Evolutionary conservation across 2,329 filamentous ascomycete genomes (phyloP).

Genomic region (Erysiphe pulchra): DNA sequence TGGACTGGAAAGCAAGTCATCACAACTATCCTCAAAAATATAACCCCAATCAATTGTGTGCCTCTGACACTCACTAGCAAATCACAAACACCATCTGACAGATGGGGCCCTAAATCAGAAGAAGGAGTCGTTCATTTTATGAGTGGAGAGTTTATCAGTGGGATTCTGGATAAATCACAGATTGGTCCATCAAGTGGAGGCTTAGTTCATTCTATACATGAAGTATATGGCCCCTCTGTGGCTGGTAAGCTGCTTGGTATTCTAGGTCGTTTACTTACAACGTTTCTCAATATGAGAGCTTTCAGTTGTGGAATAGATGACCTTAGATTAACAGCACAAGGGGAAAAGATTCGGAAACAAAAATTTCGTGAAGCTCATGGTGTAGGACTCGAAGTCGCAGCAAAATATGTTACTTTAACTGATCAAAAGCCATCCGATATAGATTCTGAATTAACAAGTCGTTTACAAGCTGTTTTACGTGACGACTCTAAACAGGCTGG

Average conservation of each 20-base stretch:
- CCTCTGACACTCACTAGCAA: slow-evolving; percentile 59
- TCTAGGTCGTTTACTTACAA: slow-evolving; percentile 68
- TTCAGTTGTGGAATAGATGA: slow-evolving; percentile 98
- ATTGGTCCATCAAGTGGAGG: slow-evolving; percentile 72
- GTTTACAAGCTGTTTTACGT: slow-evolving; percentile 70
- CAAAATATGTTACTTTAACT: slow-evolving; percentile 68
- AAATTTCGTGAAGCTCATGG: slow-evolving; percentile 39
- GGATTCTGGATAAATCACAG: slow-evolving; percentile 88
- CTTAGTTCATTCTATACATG: slow-evolving; percentile 76
- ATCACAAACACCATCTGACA: slow-evolving; percentile 49
- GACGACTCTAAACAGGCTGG: slow-evolving; percentile 79
- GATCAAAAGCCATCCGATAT: slow-evolving; percentile 32
- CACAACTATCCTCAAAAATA: slow-evolving; percentile 78
- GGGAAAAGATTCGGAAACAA: slow-evolving; percentile 44
- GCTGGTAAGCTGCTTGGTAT: slow-evolving; percentile 77
- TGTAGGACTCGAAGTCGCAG: slow-evolving; percentile 55
- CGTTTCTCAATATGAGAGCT: slow-evolving; percentile 74
- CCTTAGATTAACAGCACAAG: slow-evolving; percentile 55
- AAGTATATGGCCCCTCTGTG: slow-evolving; percentile 67
- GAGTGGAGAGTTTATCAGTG: slow-evolving; percentile 66
- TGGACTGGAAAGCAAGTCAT: slow-evolving; percentile 98
- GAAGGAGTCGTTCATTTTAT: slow-evolving; percentile 64
- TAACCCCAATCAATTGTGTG: slow-evolving; percentile 50
- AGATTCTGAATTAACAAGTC: slow-evolving; percentile 45
- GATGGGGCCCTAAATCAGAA: slow-evolving; percentile 55